phyloP scores from a whole-genome alignment of 148 eudicot genomes.

The Pharnaceum exiguum region DNA sequence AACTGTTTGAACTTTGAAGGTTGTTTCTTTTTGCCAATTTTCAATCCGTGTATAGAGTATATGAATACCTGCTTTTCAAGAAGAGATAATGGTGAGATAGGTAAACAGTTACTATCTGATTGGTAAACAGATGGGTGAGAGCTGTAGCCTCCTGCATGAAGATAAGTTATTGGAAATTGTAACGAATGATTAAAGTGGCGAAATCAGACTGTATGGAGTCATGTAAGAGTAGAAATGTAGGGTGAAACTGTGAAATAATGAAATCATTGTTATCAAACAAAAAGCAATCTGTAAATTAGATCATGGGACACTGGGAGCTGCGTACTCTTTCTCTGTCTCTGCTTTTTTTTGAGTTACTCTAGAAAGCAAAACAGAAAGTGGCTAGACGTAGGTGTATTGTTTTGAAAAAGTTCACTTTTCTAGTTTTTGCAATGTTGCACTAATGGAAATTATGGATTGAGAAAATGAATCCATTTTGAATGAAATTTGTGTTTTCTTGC shows the following conservation, averaged over 20 bases:
- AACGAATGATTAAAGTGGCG: too few species aligned
- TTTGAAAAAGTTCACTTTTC: background rate
- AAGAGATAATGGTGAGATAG: too few species aligned
- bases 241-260: background rate
- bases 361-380: conserved; percentile 16
- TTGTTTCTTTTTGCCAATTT: too few species aligned
- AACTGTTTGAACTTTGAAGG: too few species aligned
- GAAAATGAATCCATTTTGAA: background rate
- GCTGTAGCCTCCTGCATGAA: too few species aligned
- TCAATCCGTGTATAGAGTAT: too few species aligned
- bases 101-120: too few species aligned
- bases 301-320: background rate
- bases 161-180: too few species aligned
- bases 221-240: too few species aligned
- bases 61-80: too few species aligned
- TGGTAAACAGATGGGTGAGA: too few species aligned
- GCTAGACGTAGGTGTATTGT: conserved; percentile 3
- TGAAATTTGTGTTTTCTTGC: background rate
- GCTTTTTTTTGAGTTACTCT: conserved; percentile 1
- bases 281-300: background rate
- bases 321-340: conserved; percentile 9
- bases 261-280: background rate
- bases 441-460: background rate
- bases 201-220: too few species aligned
- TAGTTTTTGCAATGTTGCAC: background rate